Conservation (phyloP, 2,329 filamentous ascomycete species). For the Geosmithia morbida region DNA sequence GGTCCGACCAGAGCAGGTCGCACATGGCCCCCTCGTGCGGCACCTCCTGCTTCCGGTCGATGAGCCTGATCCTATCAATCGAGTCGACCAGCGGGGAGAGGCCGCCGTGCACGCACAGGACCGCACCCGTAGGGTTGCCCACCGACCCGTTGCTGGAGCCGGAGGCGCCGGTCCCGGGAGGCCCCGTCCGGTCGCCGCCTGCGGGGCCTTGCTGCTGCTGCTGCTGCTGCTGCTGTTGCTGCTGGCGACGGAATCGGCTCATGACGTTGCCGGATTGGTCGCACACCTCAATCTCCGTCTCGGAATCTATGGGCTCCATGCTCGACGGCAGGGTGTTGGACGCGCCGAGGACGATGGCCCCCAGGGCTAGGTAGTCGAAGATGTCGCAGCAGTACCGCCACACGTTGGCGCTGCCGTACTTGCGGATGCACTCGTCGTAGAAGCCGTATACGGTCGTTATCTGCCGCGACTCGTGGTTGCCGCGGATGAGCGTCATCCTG, state of each 20-base stretch:
- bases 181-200: slow-evolving; percentile 35
- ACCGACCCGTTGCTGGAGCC: slow-evolving; percentile 49
- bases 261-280: slow-evolving; percentile 72
- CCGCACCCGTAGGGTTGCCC: slow-evolving; percentile 62
- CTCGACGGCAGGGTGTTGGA: slow-evolving; percentile 43
- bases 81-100: slow-evolving; percentile 83
- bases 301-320: slow-evolving; percentile 42
- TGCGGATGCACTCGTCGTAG: slow-evolving; percentile 91
- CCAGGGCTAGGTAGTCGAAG: slow-evolving; percentile 90
- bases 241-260: slow-evolving; percentile 49
- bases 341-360: slow-evolving; percentile 83
- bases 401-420: slow-evolving; percentile 93
- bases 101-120: slow-evolving; percentile 91
- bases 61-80: slow-evolving; percentile 86
- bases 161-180: slow-evolving; percentile 68
- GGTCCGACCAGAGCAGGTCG: slow-evolving; percentile 94
- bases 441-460: slow-evolving; percentile 97
- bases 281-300: slow-evolving; percentile 86
- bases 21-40: slow-evolving; percentile 99
- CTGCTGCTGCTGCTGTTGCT: slow-evolving; percentile 10
- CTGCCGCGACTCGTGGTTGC: slow-evolving; percentile 91
- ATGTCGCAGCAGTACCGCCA: slow-evolving; percentile 97
- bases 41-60: slow-evolving; percentile 96
- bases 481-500: slow-evolving; percentile 88
- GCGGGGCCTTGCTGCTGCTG: slow-evolving; percentile 8